These are phyloP conservation scores for Zasmidium citrigriseum DNA, from an alignment of 2,329 filamentous ascomycete species.

Conservation along the genomic window DNA sequence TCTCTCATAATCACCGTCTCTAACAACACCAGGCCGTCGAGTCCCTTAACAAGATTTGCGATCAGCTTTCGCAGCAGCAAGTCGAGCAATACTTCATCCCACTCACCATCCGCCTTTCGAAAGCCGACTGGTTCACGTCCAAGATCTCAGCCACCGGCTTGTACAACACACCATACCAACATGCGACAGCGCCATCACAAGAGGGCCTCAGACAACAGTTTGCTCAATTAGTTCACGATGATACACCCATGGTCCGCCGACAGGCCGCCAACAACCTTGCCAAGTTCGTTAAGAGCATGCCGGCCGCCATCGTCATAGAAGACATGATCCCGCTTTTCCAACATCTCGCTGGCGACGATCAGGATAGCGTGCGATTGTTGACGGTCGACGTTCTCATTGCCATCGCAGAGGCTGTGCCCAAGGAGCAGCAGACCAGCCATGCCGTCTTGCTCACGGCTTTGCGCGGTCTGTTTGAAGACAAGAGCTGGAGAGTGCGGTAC, in stretches of 20 bases:
- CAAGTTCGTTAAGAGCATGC: slow-evolving; percentile 98
- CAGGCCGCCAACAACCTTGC: slow-evolving; percentile 94
- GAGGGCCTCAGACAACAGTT: slow-evolving; percentile 92
- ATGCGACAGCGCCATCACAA: slow-evolving; percentile 83
- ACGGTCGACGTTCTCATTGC: slow-evolving; percentile 96
- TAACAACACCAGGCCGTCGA: slow-evolving; percentile 77
- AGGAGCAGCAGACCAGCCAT: slow-evolving; percentile 96
- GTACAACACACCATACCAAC: slow-evolving; percentile 90
- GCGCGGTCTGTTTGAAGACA: slow-evolving; percentile 94
- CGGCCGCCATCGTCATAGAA: slow-evolving; percentile 84
- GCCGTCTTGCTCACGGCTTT: slow-evolving; percentile 88
- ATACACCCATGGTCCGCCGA: slow-evolving; percentile 98
- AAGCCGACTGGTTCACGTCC: slow-evolving; percentile 99
- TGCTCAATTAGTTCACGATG: slow-evolving; percentile 89
- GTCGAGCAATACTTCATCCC: slow-evolving; percentile 98
- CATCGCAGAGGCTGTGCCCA: slow-evolving; percentile 94
- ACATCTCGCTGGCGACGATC: slow-evolving; percentile 92
- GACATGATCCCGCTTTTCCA: slow-evolving; percentile 99
- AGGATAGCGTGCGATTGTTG: slow-evolving; percentile 93
- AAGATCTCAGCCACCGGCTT: slow-evolving; percentile 98
- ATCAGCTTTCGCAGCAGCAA: slow-evolving; percentile 84
- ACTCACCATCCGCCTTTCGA: slow-evolving; percentile 90
- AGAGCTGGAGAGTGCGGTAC: slow-evolving; percentile 98
- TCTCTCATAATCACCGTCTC: slow-evolving; percentile 12
- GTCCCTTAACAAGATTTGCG: slow-evolving; percentile 98